Evolutionary conservation across 1,139 yeast genomes (phyloP).

Genomic region (Magnusiomyces magnusii): DNA sequence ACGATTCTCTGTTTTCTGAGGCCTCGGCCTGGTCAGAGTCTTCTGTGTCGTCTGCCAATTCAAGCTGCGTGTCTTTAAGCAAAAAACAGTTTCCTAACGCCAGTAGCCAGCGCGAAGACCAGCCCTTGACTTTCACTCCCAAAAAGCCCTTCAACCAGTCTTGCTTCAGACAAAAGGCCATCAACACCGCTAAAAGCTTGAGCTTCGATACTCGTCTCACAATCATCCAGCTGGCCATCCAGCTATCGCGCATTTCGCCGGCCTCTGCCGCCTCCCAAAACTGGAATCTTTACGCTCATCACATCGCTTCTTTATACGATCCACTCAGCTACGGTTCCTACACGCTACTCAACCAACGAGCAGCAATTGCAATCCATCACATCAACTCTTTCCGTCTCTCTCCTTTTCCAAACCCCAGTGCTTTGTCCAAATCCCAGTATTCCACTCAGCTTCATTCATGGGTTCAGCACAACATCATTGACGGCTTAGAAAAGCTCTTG

Average conservation of each 20-base stretch:
- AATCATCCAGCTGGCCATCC: not conserved
- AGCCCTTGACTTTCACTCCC: too few relatives aligned
- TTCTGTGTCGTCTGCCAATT: not conserved
- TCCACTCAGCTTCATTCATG: not conserved
- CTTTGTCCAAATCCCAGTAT: not conserved
- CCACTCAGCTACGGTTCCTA: not conserved
- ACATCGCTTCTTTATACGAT: not conserved
- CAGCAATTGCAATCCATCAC: not conserved
- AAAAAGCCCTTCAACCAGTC: too few relatives aligned
- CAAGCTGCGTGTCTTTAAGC: too few relatives aligned
- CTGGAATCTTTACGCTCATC: not conserved
- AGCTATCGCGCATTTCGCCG: not conserved
- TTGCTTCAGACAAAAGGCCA: not conserved
- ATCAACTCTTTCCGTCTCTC: not conserved
- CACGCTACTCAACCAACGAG: not conserved
- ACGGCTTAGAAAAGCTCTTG: not conserved
- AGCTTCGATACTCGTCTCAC: not conserved
- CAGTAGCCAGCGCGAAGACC: too few relatives aligned
- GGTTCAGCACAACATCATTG: not conserved
- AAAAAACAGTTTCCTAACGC: too few relatives aligned
- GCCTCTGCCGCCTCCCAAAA: not conserved
- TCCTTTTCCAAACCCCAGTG: not conserved
- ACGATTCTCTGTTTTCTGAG: not conserved
- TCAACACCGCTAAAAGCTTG: not conserved
- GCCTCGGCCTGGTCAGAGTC: not conserved